Conservation (phyloP, 2,329 filamentous ascomycete genomes). For the Colletotrichum tabaci region DNA sequence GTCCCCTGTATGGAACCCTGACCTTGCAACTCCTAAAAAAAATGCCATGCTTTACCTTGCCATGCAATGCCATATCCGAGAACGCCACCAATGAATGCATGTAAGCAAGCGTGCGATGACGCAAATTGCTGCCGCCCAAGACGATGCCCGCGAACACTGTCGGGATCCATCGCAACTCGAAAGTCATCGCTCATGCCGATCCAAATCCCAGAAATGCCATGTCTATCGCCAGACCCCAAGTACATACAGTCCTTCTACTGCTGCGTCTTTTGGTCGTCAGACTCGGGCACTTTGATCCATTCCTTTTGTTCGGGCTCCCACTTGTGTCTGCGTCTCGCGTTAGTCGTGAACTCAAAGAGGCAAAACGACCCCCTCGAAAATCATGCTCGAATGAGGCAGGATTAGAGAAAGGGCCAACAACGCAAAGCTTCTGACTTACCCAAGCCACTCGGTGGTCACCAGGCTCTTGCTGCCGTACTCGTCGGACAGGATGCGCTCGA, state of each 20-base stretch:
- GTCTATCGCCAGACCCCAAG: background rate
- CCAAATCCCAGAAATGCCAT: slow-evolving; percentile 1
- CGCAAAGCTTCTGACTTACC: slow-evolving; percentile 61
- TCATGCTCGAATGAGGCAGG: slow-evolving; percentile 21
- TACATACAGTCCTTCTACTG: background rate
- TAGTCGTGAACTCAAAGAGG: background rate
- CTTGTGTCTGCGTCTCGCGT: slow-evolving; percentile 64
- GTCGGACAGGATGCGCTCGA: slow-evolving; percentile 74
- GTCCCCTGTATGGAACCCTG: slow-evolving; percentile 18
- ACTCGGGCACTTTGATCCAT: slow-evolving; percentile 65
- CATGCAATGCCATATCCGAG: slow-evolving; percentile 16
- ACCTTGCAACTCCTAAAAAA: slow-evolving; percentile 28
- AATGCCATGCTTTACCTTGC: background rate
- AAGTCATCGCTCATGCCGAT: slow-evolving; percentile 3
- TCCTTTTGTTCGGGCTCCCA: slow-evolving; percentile 72
- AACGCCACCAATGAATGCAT: slow-evolving; percentile 34
- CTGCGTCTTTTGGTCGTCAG: slow-evolving; percentile 18
- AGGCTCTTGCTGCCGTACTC: slow-evolving; percentile 77
- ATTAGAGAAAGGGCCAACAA: slow-evolving; percentile 12
- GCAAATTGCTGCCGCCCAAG: slow-evolving; percentile 21
- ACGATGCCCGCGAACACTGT: slow-evolving; percentile 6
- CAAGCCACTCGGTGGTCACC: slow-evolving; percentile 71
- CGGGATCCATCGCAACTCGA: background rate
- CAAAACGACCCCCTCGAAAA: background rate
- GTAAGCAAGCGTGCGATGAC: slow-evolving; percentile 19